Evolutionary conservation across 495 filamentous ascomycete species (phyloP).

Genomic region (Talaromyces adpressus): DNA sequence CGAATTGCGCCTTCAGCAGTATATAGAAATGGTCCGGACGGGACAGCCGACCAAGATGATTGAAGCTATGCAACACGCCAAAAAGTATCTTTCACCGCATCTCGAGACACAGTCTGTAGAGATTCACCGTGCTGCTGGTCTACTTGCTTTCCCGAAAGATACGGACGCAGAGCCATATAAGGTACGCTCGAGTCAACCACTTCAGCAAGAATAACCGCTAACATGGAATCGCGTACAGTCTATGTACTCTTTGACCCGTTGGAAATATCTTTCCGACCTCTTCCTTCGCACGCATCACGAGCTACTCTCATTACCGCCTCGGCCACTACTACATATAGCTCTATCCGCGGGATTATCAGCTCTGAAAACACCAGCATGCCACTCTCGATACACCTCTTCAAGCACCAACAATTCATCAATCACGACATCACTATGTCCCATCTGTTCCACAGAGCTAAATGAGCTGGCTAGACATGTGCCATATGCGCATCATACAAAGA

Average conservation of each 20-base stretch:
- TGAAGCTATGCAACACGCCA: conserved; percentile 76
- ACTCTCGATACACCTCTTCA: conserved; percentile 56
- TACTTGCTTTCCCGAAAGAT: conserved; percentile 67
- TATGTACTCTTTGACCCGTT: conserved; percentile 66
- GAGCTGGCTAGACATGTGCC: conserved; percentile 81
- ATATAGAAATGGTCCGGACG: conserved; percentile 78
- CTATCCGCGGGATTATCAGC: conserved; percentile 87
- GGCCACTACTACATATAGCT: conserved; percentile 86
- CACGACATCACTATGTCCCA: conserved; percentile 73
- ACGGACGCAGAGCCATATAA: conserved; percentile 55
- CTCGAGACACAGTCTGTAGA: conserved; percentile 59
- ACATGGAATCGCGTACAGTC: conserved; percentile 37
- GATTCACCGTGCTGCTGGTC: conserved; percentile 65
- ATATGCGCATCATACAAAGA: conserved; percentile 91
- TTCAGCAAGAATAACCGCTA: conserved; percentile 6
- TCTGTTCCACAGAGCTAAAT: conserved; percentile 92
- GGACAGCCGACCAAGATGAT: conserved; percentile 50
- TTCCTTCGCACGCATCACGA: conserved; percentile 84
- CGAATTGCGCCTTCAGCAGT: conserved; percentile 91
- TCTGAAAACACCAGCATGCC: conserved; percentile 91
- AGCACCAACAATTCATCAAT: conserved; percentile 52
- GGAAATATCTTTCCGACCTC: conserved; percentile 67
- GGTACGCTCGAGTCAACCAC: conserved; percentile 36
- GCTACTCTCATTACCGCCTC: conserved; percentile 73
- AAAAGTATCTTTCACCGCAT: conserved; percentile 67